phyloP scores from a whole-genome alignment of 352 stramenopile genomes.

The Phytophthora sojae region DNA sequence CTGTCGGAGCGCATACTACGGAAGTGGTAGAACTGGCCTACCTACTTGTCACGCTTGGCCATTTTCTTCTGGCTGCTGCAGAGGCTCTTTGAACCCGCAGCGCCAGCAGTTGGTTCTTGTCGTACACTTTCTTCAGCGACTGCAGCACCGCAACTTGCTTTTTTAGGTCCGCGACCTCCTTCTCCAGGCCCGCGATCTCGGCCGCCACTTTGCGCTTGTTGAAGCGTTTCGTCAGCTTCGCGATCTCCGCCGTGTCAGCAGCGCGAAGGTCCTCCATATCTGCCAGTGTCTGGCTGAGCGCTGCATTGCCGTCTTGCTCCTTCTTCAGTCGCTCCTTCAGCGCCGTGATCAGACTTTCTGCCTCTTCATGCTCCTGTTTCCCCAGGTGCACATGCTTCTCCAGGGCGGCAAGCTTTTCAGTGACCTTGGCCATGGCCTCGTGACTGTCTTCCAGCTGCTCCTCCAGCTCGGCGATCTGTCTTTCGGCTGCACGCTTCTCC shows the following conservation, averaged over 20 bases:
- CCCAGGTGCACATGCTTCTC: neutral
- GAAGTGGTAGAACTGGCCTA: too few species aligned
- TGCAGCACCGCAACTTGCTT: slow-evolving; percentile 2
- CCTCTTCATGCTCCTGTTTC: neutral
- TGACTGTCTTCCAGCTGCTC: neutral
- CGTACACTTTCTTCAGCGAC: slow-evolving; percentile 10
- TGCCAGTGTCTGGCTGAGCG: neutral
- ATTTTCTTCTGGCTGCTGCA: neutral
- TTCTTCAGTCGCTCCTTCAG: slow-evolving; percentile 3
- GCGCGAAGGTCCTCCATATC: neutral
- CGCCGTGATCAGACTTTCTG: neutral
- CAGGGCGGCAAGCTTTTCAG: neutral
- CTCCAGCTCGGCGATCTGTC: slow-evolving; percentile 5
- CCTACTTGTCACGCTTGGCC: too few species aligned
- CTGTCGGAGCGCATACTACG: too few species aligned
- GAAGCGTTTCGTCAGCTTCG: slow-evolving; percentile 6
- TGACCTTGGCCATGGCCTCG: neutral
- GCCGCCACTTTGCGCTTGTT: slow-evolving; percentile 3
- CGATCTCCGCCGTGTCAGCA: neutral
- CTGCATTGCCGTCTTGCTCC: slow-evolving; percentile 1
- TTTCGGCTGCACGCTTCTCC: slow-evolving; percentile 1
- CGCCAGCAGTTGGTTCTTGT: slow-evolving; percentile 13
- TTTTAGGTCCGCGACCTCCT: slow-evolving; percentile 1
- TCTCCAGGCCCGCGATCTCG: slow-evolving; percentile 5
- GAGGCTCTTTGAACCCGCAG: slow-evolving; percentile 5